phyloP scores from a whole-genome alignment of 768 basidiomycete genomes.

The Boletus fagicola region DNA sequence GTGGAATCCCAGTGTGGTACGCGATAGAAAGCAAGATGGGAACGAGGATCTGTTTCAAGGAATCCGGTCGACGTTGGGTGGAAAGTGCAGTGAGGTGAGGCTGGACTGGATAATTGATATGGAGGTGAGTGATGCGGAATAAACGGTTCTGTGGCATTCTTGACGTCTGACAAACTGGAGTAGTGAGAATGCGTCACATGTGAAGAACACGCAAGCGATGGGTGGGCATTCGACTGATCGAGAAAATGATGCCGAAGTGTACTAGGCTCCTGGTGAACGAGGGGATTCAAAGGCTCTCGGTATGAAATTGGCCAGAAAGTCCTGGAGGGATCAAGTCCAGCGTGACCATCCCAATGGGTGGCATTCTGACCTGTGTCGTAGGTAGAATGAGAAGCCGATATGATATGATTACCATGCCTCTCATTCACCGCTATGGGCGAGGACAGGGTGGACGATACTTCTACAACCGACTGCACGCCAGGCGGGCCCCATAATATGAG shows the following conservation, averaged over 20 bases:
- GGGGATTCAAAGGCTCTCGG: no score
- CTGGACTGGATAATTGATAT: neutral
- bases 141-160: no score
- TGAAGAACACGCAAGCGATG: no score
- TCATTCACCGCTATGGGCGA: no score
- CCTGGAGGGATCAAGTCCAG: neutral
- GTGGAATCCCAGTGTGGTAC: no score
- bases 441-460: neutral
- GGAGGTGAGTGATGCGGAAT: no score
- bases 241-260: neutral
- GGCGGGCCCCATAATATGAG: neutral
- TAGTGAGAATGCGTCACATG: no score
- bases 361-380: no score
- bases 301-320: no score
- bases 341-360: neutral
- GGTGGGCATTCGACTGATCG: neutral
- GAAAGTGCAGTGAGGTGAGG: neutral
- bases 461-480: neutral
- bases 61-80: neutral
- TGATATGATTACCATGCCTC: no score
- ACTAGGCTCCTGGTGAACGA: neutral
- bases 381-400: no score
- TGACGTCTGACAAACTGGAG: neutral
- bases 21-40: neutral
- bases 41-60: no score